A percentile compares a stretch with the other conserved stretches of the same genome.
phyloP scores from a whole-genome alignment of 2,329 filamentous ascomycete species.

The Aspergillus tanneri region DNA sequence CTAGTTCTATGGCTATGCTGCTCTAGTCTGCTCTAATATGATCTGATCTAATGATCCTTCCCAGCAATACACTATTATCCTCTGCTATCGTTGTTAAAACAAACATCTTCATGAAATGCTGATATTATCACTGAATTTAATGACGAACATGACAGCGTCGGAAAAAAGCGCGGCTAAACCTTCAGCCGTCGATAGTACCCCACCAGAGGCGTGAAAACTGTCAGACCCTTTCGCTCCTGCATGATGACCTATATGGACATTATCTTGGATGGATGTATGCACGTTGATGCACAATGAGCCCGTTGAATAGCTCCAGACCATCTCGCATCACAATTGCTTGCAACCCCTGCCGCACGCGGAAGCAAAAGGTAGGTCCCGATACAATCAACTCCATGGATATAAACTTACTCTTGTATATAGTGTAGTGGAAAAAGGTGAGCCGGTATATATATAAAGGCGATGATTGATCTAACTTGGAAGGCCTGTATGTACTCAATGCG shows the following conservation, averaged over 20 bases:
- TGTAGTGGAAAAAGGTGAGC: conserved; percentile 43
- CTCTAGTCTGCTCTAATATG: not conserved
- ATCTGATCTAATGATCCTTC: not conserved
- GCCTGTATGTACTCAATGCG: conserved; percentile 39
- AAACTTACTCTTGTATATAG: conserved; percentile 22
- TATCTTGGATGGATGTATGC: not conserved
- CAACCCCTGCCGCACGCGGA: conserved; percentile 42
- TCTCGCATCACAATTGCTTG: conserved; percentile 43
- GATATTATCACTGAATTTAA: too few relatives aligned
- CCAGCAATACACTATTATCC: too few relatives aligned
- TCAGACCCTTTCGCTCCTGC: too few relatives aligned
- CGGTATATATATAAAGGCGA: not conserved
- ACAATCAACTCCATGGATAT: not conserved
- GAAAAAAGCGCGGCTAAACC: conserved; percentile 10
- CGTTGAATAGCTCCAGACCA: conserved; percentile 23
- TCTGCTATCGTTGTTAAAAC: too few relatives aligned
- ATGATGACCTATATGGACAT: too few relatives aligned
- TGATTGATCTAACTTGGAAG: conserved; percentile 18
- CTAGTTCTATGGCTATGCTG: not conserved
- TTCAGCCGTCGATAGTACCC: conserved; percentile 12
- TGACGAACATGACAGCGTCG: too few relatives aligned
- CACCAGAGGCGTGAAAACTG: too few relatives aligned
- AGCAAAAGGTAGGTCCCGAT: conserved; percentile 39
- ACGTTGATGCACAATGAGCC: conserved; percentile 3
- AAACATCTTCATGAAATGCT: too few relatives aligned